These are phyloP conservation scores for Acer negundo DNA, from an alignment of 345 rosid species.

Conservation along the genomic window DNA sequence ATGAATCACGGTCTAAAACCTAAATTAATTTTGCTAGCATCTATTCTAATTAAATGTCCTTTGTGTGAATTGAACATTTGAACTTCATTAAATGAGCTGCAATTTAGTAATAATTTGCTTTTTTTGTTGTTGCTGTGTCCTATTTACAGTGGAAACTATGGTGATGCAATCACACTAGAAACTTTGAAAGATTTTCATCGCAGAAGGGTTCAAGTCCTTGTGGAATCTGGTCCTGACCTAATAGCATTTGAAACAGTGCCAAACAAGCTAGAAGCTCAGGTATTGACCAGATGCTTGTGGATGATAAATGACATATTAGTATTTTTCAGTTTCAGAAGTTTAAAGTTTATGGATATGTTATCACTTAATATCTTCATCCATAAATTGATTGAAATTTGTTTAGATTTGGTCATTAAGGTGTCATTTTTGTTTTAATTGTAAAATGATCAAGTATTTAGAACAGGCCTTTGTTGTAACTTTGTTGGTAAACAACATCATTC, in stretches of 20 bases:
- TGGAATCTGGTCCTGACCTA: constrained; percentile 69
- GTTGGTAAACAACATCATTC: neutral
- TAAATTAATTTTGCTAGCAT: constrained; percentile 5
- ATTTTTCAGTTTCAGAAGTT: neutral
- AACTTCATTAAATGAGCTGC: constrained; percentile 1
- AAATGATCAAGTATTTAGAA: constrained; percentile 1
- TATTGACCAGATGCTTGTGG: constrained; percentile 22
- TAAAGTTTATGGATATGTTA: neutral
- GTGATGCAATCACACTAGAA: constrained; percentile 56
- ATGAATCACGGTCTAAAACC: neutral
- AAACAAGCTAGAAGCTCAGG: constrained; percentile 88
- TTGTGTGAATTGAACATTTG: constrained; percentile 11
- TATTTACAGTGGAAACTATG: constrained; percentile 58
- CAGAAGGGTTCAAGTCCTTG: constrained; percentile 65
- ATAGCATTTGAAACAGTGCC: constrained; percentile 88
- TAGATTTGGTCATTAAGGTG: neutral
- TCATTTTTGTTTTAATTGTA: neutral
- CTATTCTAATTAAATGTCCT: neutral
- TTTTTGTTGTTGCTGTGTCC: constrained; percentile 19
- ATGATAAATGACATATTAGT: neutral
- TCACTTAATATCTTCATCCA: constrained; percentile 1
- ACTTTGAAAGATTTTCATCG: constrained; percentile 72
- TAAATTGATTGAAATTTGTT: neutral
- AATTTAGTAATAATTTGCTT: constrained; percentile 8
- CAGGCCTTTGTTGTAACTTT: neutral